Conservation (phyloP, 2,329 filamentous ascomycete species). For the Tolypocladium amazonense region DNA sequence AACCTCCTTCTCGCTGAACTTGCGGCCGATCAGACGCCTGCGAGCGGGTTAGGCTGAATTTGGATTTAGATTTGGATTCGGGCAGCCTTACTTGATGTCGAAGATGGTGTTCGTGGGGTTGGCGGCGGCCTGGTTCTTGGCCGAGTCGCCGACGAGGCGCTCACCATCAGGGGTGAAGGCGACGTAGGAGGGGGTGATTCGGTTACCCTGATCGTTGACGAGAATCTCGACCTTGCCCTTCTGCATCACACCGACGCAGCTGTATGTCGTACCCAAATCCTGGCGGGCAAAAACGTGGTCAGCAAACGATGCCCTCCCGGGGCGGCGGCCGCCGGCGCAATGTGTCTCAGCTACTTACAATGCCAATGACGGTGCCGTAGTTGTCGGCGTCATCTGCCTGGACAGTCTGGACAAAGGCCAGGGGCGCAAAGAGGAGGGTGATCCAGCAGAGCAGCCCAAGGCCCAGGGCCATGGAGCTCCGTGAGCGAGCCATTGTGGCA, state of each 20-base stretch:
- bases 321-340: background rate
- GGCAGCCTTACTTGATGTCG: conserved; percentile 64
- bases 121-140: conserved; percentile 85
- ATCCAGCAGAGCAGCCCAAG: conserved; percentile 90
- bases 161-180: conserved; percentile 96
- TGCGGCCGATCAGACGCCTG: conserved; percentile 77
- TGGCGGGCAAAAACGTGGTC: conserved; percentile 11
- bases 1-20: conserved; percentile 74
- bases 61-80: background rate
- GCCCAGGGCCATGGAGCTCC: conserved; percentile 63
- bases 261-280: conserved; percentile 82
- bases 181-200: conserved; percentile 91
- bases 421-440: conserved; percentile 75
- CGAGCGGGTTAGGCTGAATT: conserved; percentile 1
- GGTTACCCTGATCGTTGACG: conserved; percentile 93
- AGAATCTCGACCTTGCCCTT: conserved; percentile 92
- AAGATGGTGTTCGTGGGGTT: conserved; percentile 71
- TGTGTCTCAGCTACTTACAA: conserved; percentile 43
- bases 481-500: conserved; percentile 42
- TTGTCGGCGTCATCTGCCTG: conserved; percentile 63
- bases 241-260: conserved; percentile 91
- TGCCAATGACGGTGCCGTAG: conserved; percentile 87
- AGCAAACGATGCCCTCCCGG: background rate
- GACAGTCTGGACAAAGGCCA: conserved; percentile 74
- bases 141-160: conserved; percentile 91